These are phyloP conservation scores for Taphrina betulina DNA, from an alignment of 1,139 yeast species.

Conservation along the genomic window DNA sequence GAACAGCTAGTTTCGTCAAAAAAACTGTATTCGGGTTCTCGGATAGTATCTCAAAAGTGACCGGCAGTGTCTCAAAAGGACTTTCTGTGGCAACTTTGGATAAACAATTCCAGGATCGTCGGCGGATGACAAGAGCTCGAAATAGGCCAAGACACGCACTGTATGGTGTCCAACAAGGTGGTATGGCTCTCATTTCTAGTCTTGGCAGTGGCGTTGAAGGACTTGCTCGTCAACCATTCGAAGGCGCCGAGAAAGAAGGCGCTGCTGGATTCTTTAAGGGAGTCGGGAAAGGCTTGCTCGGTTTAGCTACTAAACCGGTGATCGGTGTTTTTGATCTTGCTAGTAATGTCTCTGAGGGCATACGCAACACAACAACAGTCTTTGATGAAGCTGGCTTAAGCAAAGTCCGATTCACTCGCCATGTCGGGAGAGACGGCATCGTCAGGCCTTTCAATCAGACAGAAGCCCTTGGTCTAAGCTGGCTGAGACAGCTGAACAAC, in stretches of 20 bases:
- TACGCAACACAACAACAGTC: constrained; percentile 86
- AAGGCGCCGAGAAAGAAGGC: constrained; percentile 83
- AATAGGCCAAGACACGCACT: constrained; percentile 83
- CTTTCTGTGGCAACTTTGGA: constrained; percentile 88
- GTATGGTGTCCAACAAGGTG: constrained; percentile 85
- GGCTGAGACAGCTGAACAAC: constrained; percentile 82
- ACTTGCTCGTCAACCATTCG: constrained; percentile 83
- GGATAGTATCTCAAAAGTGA: constrained; percentile 86
- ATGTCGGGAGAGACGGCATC: constrained; percentile 65
- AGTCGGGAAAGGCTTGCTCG: constrained; percentile 88
- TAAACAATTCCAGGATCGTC: constrained; percentile 74
- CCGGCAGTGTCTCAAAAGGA: constrained; percentile 95
- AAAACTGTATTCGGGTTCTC: constrained; percentile 94
- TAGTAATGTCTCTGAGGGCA: constrained; percentile 89
- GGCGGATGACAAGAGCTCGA: constrained; percentile 66
- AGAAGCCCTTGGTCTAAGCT: constrained; percentile 90
- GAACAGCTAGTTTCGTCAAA: constrained; percentile 88
- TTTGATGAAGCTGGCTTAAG: constrained; percentile 78
- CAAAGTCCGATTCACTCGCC: constrained; percentile 79
- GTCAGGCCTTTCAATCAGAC: constrained; percentile 73
- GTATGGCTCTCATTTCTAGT: constrained; percentile 83
- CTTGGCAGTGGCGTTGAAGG: constrained; percentile 86
- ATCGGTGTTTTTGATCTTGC: constrained; percentile 93
- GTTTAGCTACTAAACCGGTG: constrained; percentile 94
- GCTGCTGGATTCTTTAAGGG: constrained; percentile 91